Evolutionary conservation across 2,329 filamentous ascomycete genomes (phyloP).

Genomic region (Fusarium mundagurra): DNA sequence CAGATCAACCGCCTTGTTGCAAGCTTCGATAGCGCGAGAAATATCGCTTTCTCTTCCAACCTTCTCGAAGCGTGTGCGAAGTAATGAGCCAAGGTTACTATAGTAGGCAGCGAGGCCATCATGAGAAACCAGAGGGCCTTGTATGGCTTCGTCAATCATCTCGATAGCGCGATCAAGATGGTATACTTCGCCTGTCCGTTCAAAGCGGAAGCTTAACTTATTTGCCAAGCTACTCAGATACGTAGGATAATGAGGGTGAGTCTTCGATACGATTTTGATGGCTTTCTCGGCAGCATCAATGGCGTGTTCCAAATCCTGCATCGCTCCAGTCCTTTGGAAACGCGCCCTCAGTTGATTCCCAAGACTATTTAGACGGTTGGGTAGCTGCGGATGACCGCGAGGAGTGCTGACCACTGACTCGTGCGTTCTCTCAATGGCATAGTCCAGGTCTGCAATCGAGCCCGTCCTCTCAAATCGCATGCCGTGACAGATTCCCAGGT

Average conservation of each 20-base stretch:
- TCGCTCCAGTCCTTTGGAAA: neutral
- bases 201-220: neutral
- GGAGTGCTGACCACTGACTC: neutral
- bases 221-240: neutral
- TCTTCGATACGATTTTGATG: too few relatives aligned
- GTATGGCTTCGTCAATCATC: neutral
- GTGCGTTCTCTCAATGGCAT: neutral
- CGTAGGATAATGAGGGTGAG: neutral
- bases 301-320: neutral
- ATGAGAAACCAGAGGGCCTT: fast-evolving
- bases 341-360: neutral
- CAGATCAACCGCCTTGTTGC: neutral
- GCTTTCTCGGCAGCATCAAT: neutral
- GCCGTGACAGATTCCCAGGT: neutral
- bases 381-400: neutral
- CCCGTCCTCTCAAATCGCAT: neutral
- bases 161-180: neutral
- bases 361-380: neutral
- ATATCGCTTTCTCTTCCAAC: neutral
- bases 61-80: neutral
- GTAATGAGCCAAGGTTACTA: neutral
- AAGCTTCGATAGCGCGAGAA: neutral
- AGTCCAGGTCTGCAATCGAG: neutral
- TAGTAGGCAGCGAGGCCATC: neutral
- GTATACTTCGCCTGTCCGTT: fast-evolving